Evolutionary conservation across 768 basidiomycete species (phyloP).

Genomic region (Crassisporium funariophilum): DNA sequence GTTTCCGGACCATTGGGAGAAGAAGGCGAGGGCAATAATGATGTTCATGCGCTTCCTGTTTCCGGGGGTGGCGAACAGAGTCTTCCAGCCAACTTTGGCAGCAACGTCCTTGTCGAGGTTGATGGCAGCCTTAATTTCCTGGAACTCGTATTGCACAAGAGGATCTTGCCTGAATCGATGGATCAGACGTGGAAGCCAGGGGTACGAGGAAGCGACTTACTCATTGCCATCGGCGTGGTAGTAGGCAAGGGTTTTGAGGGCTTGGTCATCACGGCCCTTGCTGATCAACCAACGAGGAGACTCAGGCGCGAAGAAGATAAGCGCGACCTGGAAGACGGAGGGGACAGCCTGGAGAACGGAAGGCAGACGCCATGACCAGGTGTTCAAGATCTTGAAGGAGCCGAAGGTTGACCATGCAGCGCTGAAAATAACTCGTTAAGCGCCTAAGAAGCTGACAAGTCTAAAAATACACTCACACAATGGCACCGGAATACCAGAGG

Average conservation of each 20-base stretch:
- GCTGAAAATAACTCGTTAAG: constrained; percentile 26
- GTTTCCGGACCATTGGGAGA: constrained; percentile 87
- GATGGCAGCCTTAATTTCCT: constrained; percentile 81
- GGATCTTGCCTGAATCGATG: constrained; percentile 47
- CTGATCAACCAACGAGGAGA: constrained; percentile 82
- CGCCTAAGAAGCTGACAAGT: background rate
- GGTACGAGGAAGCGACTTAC: background rate
- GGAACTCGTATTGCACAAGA: constrained; percentile 71
- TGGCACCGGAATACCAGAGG: constrained; percentile 84
- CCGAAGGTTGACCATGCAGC: constrained; percentile 89
- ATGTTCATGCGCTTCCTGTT: constrained; percentile 79
- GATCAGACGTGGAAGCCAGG: background rate
- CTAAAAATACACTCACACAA: constrained; percentile 52
- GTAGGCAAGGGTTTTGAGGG: constrained; percentile 70
- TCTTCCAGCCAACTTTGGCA: constrained; percentile 66
- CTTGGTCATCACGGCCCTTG: constrained; percentile 73
- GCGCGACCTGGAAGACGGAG: constrained; percentile 61
- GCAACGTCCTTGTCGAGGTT: constrained; percentile 65
- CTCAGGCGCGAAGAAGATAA: constrained; percentile 77
- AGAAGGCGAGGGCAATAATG: constrained; percentile 77
- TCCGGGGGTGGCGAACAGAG: constrained; percentile 65
- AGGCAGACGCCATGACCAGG: constrained; percentile 86
- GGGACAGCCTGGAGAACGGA: constrained; percentile 73
- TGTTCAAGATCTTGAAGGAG: constrained; percentile 65
- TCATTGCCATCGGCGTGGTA: constrained; percentile 81